Percentiles rank a stretch among this genome's conserved stretches.
Conservation (phyloP, 768 basidiomycete genomes). For the Mycena maculata region DNA sequence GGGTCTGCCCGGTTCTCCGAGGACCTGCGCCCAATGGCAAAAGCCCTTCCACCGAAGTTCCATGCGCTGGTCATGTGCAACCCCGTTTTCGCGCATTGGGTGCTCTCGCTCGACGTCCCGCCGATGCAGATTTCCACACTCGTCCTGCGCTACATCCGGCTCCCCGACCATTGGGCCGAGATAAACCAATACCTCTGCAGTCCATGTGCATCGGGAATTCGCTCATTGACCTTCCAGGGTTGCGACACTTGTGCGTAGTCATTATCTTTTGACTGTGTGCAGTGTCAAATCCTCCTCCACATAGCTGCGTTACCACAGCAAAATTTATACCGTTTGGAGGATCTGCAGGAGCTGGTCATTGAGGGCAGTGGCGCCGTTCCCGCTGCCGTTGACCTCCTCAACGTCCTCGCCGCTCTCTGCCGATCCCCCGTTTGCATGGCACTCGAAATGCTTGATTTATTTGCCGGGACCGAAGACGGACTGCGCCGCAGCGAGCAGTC, state of each 20-base stretch:
- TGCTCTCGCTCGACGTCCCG: background rate
- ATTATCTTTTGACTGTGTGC: background rate
- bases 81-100: conserved; percentile 12
- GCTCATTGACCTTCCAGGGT: conserved; percentile 5
- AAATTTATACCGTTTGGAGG: background rate
- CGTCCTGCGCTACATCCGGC: background rate
- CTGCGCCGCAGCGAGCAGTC: background rate
- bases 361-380: background rate
- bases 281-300: background rate
- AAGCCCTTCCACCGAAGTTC: background rate
- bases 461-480: background rate
- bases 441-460: background rate
- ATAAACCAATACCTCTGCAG: conserved; percentile 3
- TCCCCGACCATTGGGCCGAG: conserved; percentile 7
- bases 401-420: background rate
- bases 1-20: conserved; percentile 17
- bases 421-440: background rate
- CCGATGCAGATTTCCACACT: conserved; percentile 12
- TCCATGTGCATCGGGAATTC: background rate
- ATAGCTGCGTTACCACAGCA: too few relatives aligned
- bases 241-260: background rate
- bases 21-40: background rate
- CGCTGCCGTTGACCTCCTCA: background rate
- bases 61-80: conserved; percentile 5
- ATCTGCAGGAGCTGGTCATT: background rate